phyloP scores from a whole-genome alignment of 768 basidiomycete genomes.

The Sporobolomyces pararoseus region DNA sequence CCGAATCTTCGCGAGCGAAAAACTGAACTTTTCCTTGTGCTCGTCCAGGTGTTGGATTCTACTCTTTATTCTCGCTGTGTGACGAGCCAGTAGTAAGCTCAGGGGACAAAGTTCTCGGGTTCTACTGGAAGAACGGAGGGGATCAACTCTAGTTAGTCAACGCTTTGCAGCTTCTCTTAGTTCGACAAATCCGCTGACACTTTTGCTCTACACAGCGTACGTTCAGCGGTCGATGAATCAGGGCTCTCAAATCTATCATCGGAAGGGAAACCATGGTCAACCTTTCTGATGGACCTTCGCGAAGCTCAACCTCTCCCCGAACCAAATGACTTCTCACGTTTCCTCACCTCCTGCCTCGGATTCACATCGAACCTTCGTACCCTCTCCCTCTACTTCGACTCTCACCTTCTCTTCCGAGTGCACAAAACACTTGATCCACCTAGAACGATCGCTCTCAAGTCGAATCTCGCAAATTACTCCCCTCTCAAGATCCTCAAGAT shows the following conservation, averaged over 20 bases:
- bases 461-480: constrained; percentile 16
- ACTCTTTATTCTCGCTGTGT: constrained; percentile 46
- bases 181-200: constrained; percentile 46
- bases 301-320: constrained; percentile 74
- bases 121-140: constrained; percentile 88
- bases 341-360: constrained; percentile 83
- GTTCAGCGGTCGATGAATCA: constrained; percentile 44
- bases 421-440: constrained; percentile 61
- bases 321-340: constrained; percentile 68
- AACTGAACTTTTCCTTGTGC: too few species aligned
- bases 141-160: constrained; percentile 39
- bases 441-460: constrained; percentile 57
- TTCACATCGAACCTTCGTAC: constrained; percentile 79
- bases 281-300: constrained; percentile 82
- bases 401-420: constrained; percentile 64
- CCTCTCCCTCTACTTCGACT: constrained; percentile 78
- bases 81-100: constrained; percentile 52
- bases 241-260: constrained; percentile 31
- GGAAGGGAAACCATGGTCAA: constrained; percentile 63
- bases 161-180: neutral
- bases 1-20: neutral
- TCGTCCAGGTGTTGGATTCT: constrained; percentile 35
- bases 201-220: constrained; percentile 28
- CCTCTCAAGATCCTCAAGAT: constrained; percentile 29
- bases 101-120: constrained; percentile 65